Evolutionary conservation across 1,284 basidiomycete genomes (phyloP).

Genomic region (Ceratorhiza oryzae-sativae): DNA sequence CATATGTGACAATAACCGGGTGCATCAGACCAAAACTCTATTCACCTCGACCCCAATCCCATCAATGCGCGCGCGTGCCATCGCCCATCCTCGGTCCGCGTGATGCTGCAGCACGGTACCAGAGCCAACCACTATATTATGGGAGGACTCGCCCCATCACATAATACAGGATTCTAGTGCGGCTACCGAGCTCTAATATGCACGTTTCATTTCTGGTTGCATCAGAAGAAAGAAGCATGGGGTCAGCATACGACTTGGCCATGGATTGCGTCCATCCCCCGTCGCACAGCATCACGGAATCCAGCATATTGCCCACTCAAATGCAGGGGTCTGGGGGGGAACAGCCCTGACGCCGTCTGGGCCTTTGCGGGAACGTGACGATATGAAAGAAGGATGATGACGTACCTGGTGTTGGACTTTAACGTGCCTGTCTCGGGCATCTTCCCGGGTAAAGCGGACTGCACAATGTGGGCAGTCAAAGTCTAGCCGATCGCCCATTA

Average conservation of each 20-base stretch:
- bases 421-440: constrained; percentile 38
- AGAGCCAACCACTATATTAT: constrained; percentile 3
- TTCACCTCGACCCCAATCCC: background rate
- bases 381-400: constrained; percentile 8
- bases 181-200: constrained; percentile 8
- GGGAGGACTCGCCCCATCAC: background rate
- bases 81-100: background rate
- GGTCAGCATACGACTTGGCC: constrained; percentile 9
- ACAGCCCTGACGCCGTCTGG: constrained; percentile 3
- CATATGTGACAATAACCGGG: constrained; percentile 14
- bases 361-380: background rate
- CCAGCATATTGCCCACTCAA: constrained; percentile 16
- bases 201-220: constrained; percentile 36
- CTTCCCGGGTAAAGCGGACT: constrained; percentile 34
- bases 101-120: constrained; percentile 1
- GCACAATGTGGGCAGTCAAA: constrained; percentile 37
- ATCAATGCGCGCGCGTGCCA: background rate
- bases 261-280: constrained; percentile 13
- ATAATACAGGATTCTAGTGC: background rate
- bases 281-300: background rate
- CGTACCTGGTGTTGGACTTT: constrained; percentile 38
- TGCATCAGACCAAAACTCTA: constrained; percentile 21
- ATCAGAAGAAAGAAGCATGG: constrained; percentile 28
- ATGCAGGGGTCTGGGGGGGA: constrained; percentile 1
- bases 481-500: constrained; percentile 36